Evolutionary conservation across 148 eudicot species (phyloP).

Genomic region (Simmondsia chinensis): DNA sequence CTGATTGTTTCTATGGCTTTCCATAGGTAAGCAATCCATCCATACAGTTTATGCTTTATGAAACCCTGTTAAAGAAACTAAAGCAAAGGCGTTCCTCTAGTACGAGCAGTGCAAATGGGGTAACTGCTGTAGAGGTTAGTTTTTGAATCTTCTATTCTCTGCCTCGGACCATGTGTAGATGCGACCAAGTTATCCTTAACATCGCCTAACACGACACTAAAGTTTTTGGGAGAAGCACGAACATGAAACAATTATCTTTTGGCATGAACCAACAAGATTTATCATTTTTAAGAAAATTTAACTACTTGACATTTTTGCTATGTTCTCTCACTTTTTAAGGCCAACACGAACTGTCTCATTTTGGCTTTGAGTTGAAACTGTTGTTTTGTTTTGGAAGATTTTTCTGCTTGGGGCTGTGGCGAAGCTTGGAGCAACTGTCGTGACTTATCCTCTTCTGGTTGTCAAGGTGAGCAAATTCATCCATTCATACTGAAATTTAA

Average conservation of each 20-base stretch:
- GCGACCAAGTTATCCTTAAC: too few species aligned
- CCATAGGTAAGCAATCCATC: conserved; percentile 93
- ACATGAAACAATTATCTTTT: too few species aligned
- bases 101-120: conserved; percentile 37
- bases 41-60: conserved; percentile 94
- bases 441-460: conserved; percentile 89
- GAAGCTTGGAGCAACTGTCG: conserved; percentile 96
- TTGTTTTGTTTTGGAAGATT: conserved; percentile 30
- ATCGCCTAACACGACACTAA: too few species aligned
- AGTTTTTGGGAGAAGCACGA: too few species aligned
- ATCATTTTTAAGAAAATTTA: too few species aligned
- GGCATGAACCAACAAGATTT: too few species aligned
- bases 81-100: conserved; percentile 53
- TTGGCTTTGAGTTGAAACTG: neutral
- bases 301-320: too few species aligned
- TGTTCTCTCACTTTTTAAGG: too few species aligned
- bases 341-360: too few species aligned
- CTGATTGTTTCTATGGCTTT: conserved; percentile 21
- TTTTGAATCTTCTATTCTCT: too few species aligned
- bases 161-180: too few species aligned
- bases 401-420: conserved; percentile 94
- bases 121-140: conserved; percentile 85
- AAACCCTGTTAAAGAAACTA: conserved; percentile 81
- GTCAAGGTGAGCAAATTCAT: conserved; percentile 55
- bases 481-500: too few species aligned